Evolutionary conservation across 2,329 filamentous ascomycete genomes (phyloP), one percentile per base, ranked within the genome.

Genomic region (Aspergillus sp.): DNA sequence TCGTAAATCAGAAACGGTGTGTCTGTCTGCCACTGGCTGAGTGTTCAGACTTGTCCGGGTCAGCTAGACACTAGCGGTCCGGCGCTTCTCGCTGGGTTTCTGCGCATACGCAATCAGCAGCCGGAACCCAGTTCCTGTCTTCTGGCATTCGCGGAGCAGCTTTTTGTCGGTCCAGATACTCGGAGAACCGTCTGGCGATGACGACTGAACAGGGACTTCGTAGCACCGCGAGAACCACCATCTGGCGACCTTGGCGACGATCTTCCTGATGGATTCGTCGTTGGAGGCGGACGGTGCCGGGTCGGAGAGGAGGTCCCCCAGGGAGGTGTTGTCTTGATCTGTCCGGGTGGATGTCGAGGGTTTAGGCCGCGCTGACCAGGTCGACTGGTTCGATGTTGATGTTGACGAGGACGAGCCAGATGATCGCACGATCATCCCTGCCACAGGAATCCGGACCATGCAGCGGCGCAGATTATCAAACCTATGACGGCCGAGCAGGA

Each of bases 201-300:
- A n/a, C n/a, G n/a, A n/a, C 37, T 74, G 58, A 6, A 78, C 67
- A 4, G 73, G 69, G 35, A 72, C 75, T 60, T 95, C 89, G 56
- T 95, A 96, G 66, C 89, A 95, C 32, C 82, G 77, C 7, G 78
- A 83, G 60, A 94, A 96, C 91, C 91, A 98, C 86, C 89, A 96
- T 26, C 91, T 74, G 2, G 86, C 89, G 8, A 96, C 89, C 41
- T 79, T 81, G 11, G 86, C 82, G 14, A 96, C 86, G 71, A 93
- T 93, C 52, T 85, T 88, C 10, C 86, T 85, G 52, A 96, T 94
- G 44, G 78, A 80, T 51, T 86, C 84, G 45, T 94, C 86, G 14
- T 82, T 80, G 10, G 73, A 67, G 0, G 75, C 69, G 5, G 77
- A 74, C n/a, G 78, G 71, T n/a, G 75, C 73, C 22, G 78, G 71